Percentiles rank a stretch among this genome's conserved stretches.
Evolutionary conservation across 2,329 filamentous ascomycete species (phyloP).

Genomic region (Ophiostoma tasmaniense): DNA sequence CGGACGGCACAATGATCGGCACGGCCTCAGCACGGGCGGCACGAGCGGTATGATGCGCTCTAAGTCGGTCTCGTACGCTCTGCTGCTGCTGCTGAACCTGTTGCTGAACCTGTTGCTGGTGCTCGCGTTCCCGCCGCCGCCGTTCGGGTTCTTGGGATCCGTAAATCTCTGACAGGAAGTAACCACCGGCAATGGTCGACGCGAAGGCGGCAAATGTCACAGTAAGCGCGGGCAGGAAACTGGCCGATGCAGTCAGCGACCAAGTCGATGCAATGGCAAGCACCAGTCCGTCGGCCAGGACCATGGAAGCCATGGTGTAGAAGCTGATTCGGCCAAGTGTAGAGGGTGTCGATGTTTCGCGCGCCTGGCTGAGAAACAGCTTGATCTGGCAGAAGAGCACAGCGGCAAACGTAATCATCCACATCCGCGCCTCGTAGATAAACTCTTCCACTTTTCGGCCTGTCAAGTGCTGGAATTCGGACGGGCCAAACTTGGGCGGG

Average conservation of each 20-base stretch:
- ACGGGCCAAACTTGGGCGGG: conserved; percentile 44
- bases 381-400: conserved; percentile 54
- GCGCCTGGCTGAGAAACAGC: conserved; percentile 56
- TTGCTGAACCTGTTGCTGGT: conserved; percentile 23
- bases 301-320: conserved; percentile 52
- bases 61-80: conserved; percentile 9
- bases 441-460: conserved; percentile 55
- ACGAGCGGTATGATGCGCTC: conserved; percentile 24
- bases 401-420: conserved; percentile 47
- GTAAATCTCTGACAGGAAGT: conserved; percentile 52
- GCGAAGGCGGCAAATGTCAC: conserved; percentile 47
- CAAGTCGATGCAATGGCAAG: conserved; percentile 49
- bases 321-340: conserved; percentile 60
- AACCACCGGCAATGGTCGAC: conserved; percentile 48
- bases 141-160: conserved; percentile 52
- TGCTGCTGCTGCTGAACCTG: conserved; percentile 25
- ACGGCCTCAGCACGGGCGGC: neutral
- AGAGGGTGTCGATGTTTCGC: conserved; percentile 58
- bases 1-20: conserved; percentile 49
- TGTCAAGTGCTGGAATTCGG: conserved; percentile 46
- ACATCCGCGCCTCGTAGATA: conserved; percentile 48
- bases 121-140: conserved; percentile 34
- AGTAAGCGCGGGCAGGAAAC: conserved; percentile 48
- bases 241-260: conserved; percentile 47
- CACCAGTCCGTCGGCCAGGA: conserved; percentile 53